Evolutionary conservation across 768 basidiomycete genomes (phyloP).

Genomic region (Leccinum arenicola): DNA sequence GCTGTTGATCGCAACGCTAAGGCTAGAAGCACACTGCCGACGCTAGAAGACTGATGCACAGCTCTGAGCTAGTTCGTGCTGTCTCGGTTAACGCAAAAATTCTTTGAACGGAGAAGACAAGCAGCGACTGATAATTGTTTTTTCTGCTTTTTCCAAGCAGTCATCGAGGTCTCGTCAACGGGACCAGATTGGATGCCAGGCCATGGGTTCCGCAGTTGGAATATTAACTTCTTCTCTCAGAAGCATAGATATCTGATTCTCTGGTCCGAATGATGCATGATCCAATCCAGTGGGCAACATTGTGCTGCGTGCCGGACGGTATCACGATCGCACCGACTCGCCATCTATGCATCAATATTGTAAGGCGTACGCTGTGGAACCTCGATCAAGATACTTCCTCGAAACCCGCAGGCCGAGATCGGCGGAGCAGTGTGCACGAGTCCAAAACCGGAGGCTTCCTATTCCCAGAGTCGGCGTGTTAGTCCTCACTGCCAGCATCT

Average conservation of each 20-base stretch:
- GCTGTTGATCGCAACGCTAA: slow-evolving; percentile 35
- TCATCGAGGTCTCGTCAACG: neutral
- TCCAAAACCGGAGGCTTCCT: slow-evolving; percentile 28
- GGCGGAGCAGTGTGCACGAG: slow-evolving; percentile 1
- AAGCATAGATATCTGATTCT: no score
- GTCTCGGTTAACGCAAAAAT: neutral
- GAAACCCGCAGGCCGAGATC: neutral
- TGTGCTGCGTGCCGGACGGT: neutral
- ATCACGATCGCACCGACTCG: neutral
- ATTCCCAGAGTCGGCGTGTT: slow-evolving; percentile 10
- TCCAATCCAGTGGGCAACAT: neutral
- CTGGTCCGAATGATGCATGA: neutral
- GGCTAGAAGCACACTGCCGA: slow-evolving; percentile 20
- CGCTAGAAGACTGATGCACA: slow-evolving; percentile 16
- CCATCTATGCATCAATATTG: neutral
- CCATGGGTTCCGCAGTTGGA: neutral
- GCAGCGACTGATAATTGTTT: neutral
- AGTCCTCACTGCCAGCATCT: slow-evolving; percentile 32
- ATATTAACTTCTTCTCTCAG: no score
- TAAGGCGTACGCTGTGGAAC: no score
- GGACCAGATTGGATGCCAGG: neutral
- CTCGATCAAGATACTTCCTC: no score
- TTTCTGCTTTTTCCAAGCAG: neutral
- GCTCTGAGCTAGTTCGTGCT: neutral
- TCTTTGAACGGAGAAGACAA: neutral